Base-by-base conservation (phyloP, 345 rosid species). In the Citrus sp. region DNA sequence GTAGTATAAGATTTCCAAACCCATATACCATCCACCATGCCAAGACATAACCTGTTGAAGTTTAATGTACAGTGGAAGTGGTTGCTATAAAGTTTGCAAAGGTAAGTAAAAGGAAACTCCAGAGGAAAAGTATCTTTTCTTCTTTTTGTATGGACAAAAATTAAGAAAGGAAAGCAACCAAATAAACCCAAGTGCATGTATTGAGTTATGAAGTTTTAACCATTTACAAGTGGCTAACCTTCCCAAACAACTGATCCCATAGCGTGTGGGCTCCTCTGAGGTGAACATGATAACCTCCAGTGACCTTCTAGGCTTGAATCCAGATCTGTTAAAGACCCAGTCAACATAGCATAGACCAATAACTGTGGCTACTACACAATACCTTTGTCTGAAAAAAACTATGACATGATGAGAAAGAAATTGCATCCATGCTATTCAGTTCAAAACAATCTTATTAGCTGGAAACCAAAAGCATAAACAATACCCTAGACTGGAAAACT, bases 261-360 rank as follows among this genome's bases (percentile, higher is more conserved):
- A 95, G 70, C 98, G 90, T 30, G 99, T 95, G 77, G 99, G 98
- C 85, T 95, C 98, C 88, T 93, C 99, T 12, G 98, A 93, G 77
- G 99, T 95, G 78, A 95, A 93, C 85, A 88, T 78, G 85, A 95
- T 85, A 70, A 93, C 83, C 87, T 95, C 99, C 83, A 95, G 61
- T 67, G 98, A 90, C 67, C 97, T 87, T 91, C 80, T 91, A 27
- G 99, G 98, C 81, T 88, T 92, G 85, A 91, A 91, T 35, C 96
- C 96, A 28, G 91, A 90, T 88, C 99, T 95, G 88, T 10, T 22
- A 58, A 64, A 67, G 24, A 72, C 49, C 73, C 37, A 56, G 63
- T 75, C 75, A 81, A 81, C 65, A 72, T 49, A 64, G 55, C 24
- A 82, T 38, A 12, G 38, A 76, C 63, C 27, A 65, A 67, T 67